phyloP scores from a whole-genome alignment of 2,329 filamentous ascomycete genomes.

The Tolypocladium cylindrosporum region DNA sequence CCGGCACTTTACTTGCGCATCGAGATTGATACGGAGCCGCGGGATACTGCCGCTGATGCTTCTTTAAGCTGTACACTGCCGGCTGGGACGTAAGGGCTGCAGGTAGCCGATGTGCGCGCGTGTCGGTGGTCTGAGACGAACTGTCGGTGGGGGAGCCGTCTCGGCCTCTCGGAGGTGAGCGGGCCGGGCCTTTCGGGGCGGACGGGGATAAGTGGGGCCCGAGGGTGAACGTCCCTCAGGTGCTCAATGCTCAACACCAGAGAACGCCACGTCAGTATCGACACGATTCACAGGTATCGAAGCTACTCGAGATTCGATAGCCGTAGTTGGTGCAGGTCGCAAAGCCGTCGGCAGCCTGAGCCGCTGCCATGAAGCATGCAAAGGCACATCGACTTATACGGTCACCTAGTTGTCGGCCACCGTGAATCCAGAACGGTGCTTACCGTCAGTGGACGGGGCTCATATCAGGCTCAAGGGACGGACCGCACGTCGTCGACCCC shows the following conservation, averaged over 20 bases:
- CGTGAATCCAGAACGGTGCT: too few species aligned
- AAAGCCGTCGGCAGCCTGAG: not conserved
- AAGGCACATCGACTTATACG: not conserved
- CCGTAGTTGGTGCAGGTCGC: not conserved
- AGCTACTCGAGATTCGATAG: not conserved
- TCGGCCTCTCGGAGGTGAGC: not conserved
- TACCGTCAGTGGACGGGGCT: too few species aligned
- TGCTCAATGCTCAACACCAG: not conserved
- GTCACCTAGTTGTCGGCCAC: not conserved
- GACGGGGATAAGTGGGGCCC: not conserved
- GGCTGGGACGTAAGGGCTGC: too few species aligned
- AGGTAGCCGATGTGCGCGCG: too few species aligned
- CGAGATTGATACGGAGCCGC: too few species aligned
- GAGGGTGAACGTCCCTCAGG: not conserved
- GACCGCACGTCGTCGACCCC: not conserved
- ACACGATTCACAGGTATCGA: not conserved
- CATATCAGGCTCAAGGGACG: not conserved
- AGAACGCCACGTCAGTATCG: not conserved
- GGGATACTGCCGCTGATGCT: too few species aligned
- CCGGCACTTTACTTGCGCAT: too few species aligned
- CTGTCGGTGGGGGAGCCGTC: not conserved
- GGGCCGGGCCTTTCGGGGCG: not conserved
- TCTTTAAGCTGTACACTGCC: too few species aligned
- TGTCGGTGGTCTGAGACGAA: too few species aligned
- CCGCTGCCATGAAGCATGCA: not conserved